Evolutionary conservation across 2,329 filamentous ascomycete genomes (phyloP).

Genomic region (Stachybotrys elegans): DNA sequence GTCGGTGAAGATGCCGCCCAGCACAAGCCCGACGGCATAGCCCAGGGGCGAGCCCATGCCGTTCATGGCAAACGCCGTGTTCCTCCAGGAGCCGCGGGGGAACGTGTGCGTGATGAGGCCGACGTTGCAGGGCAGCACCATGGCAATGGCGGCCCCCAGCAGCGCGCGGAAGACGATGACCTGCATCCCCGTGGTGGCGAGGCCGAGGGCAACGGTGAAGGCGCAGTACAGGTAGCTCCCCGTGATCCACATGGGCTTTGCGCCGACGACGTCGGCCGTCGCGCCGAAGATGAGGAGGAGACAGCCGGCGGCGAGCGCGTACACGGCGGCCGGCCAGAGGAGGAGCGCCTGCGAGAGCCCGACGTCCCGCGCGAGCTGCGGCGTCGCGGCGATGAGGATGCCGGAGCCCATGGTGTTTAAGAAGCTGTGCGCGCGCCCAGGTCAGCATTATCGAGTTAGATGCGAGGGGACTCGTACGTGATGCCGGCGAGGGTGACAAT

Average conservation of each 20-base stretch:
- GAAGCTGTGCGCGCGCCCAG: too few species aligned
- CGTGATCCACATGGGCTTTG: conserved; percentile 20
- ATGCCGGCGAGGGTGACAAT: conserved; percentile 27
- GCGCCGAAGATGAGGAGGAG: conserved; percentile 23
- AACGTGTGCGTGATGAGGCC: conserved; percentile 32
- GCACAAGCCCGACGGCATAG: conserved; percentile 42
- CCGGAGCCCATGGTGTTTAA: conserved; percentile 31
- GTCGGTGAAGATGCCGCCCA: conserved; percentile 44
- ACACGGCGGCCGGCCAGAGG: conserved; percentile 26
- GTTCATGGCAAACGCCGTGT: conserved; percentile 37
- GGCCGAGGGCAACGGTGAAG: conserved; percentile 27
- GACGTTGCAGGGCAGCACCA: conserved; percentile 32
- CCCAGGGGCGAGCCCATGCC: conserved; percentile 41
- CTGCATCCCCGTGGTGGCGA: conserved; percentile 27
- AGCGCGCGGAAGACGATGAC: conserved; percentile 31
- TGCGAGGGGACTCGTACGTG: too few species aligned
- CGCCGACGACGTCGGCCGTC: conserved; percentile 23
- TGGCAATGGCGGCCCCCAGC: conserved; percentile 28
- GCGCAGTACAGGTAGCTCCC: conserved; percentile 19
- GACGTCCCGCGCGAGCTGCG: conserved; percentile 30
- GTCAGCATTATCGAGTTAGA: too few species aligned
- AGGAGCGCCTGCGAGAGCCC: conserved; percentile 21
- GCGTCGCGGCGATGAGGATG: conserved; percentile 30
- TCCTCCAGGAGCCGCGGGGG: conserved; percentile 28
- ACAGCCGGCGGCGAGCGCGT: conserved; percentile 20